Base-by-base conservation (phyloP, 192 early-diverging fungal genomes). In the Allomyces macrogynus region DNA sequence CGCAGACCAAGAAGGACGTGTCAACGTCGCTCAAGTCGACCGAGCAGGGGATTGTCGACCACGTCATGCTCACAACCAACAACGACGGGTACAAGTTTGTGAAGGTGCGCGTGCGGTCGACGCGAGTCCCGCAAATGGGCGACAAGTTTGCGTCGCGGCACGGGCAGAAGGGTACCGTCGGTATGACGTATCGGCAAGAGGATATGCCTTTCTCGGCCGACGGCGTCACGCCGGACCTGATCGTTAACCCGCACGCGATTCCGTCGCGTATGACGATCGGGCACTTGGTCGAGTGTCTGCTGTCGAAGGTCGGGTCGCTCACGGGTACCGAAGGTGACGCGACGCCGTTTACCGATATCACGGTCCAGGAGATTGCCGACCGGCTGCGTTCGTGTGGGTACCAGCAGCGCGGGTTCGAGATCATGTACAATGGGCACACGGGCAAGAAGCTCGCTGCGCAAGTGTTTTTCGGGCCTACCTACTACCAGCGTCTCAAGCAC, bases 251-350 rank as follows among this genome's bases (percentile, higher is more conserved):
- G 23, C 96, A 99, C 79, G 96, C 96, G 71, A 99, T 99, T 79
- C 96, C 96, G 23, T 93, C 90, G 67, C 96, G 96, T 75, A 99
- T 99, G 96, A 99, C 96, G 18, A 97, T 99, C 68, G 96, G 96
- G 23, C 96, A 99, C 81, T 86, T 99, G 76, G 88, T 99, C 65
- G 96, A 99, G 75, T 96, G 96, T 83, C 80, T 99, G 68, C 77
- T 99, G 62, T 86, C 86, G 54, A 97, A 97, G 77, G 88, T 93
- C 10, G 88, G 86, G 11, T 91, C 94, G 8, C 74, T 94, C 64
- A 89, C 88, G 27, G 96, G 93, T 26, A 82, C 82, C 61, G 94
- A 96, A 78, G 96, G 96, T 71, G 96, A 99, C 70, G 96, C 96
- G 12, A 96, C 94, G 24, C 96, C 96, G 4, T 99, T 99, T 70